Percentiles rank a stretch among this genome's conserved stretches.
These are phyloP conservation scores for Mycena sp. DNA, from an alignment of 1,284 basidiomycete species.

Conservation along the genomic window DNA sequence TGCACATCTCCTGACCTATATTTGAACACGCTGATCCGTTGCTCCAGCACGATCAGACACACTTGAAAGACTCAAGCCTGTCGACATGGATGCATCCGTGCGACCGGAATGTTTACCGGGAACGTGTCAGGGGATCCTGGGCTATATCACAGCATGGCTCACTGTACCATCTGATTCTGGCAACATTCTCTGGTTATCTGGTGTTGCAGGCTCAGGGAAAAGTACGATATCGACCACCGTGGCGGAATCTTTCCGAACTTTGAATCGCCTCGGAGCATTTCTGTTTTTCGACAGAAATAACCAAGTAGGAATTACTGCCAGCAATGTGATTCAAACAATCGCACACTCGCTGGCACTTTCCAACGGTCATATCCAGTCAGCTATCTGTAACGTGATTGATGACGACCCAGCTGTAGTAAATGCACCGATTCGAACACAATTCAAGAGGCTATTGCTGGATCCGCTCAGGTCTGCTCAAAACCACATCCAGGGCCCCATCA, in stretches of 20 bases:
- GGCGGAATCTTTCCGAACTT: background rate
- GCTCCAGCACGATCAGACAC: background rate
- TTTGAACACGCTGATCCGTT: background rate
- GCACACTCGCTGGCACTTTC: background rate
- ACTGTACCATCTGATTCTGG: too few species aligned
- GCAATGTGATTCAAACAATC: background rate
- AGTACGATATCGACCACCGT: background rate
- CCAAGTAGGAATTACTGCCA: background rate
- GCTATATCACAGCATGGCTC: too few species aligned
- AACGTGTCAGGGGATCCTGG: too few species aligned
- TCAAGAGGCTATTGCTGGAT: background rate
- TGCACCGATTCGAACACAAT: background rate
- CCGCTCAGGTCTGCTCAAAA: background rate
- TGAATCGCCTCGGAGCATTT: background rate
- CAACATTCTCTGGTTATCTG: background rate
- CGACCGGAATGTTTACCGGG: too few species aligned
- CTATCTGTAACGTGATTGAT: background rate
- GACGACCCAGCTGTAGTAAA: background rate
- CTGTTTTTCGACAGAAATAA: slow-evolving; percentile 1
- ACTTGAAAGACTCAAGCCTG: background rate
- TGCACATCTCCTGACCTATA: too few species aligned
- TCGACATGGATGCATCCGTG: background rate
- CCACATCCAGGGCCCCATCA: background rate
- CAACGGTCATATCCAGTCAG: background rate
- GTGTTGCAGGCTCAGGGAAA: background rate